Conservation (phyloP, 495 filamentous ascomycete species). For the Neurospora intermedia region DNA sequence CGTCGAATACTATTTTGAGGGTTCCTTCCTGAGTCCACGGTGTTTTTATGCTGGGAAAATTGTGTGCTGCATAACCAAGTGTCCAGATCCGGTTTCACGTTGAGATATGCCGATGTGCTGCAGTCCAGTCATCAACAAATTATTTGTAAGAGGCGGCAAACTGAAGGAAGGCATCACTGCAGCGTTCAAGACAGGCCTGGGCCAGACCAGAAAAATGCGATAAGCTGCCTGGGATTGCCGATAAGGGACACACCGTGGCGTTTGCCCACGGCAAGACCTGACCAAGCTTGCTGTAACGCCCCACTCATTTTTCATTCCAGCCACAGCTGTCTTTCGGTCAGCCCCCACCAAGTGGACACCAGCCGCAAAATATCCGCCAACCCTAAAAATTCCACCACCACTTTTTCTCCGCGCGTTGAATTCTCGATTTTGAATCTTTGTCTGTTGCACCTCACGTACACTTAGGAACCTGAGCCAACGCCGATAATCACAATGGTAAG, state of each 20-base stretch:
- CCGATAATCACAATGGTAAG: conserved; percentile 36
- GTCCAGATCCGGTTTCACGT: neutral
- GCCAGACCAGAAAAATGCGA: neutral
- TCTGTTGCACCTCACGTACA: conserved; percentile 15
- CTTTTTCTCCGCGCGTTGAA: conserved; percentile 13
- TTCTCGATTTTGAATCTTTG: conserved; percentile 14
- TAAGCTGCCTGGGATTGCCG: neutral
- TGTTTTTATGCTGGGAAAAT: neutral
- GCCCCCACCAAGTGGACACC: conserved; percentile 1
- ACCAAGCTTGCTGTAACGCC: neutral
- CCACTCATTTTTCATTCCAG: neutral
- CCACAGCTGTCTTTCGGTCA: conserved; percentile 4
- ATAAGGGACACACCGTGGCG: neutral
- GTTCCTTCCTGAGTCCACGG: neutral
- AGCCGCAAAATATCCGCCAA: conserved; percentile 16
- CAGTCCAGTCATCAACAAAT: neutral
- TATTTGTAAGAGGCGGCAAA: neutral
- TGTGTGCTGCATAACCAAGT: neutral
- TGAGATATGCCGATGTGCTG: neutral
- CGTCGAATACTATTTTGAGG: neutral
- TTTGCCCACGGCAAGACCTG: neutral
- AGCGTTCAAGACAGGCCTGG: neutral
- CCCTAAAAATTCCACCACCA: conserved; percentile 23
- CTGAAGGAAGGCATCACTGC: neutral
- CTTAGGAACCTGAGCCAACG: conserved; percentile 18